A percentile compares a stretch with the other conserved stretches of the same genome.
Evolutionary conservation across 2,329 filamentous ascomycete species (phyloP).

Genomic region (Penicillium glabrum): DNA sequence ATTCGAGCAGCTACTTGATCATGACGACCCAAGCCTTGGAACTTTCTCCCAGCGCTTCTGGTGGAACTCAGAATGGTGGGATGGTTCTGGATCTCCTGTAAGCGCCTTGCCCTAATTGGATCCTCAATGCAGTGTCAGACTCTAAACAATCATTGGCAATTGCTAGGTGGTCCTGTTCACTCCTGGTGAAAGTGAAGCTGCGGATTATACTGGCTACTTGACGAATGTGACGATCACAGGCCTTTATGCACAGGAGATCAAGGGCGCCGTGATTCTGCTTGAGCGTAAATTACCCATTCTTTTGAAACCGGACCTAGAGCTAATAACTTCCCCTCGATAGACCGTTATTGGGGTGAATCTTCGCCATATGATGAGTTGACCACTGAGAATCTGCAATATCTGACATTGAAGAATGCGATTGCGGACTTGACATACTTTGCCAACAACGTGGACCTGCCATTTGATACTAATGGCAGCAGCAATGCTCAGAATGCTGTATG

Average conservation of each 20-base stretch:
- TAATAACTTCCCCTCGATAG: constrained; percentile 23
- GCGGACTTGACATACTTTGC: constrained; percentile 57
- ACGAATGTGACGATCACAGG: constrained; percentile 53
- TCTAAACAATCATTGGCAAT: not conserved
- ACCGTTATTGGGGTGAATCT: constrained; percentile 60
- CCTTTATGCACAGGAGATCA: constrained; percentile 52
- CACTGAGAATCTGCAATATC: constrained; percentile 54
- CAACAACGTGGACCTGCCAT: constrained; percentile 53
- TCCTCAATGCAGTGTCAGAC: not conserved
- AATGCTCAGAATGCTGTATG: constrained; percentile 51
- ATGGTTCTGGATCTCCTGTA: constrained; percentile 56
- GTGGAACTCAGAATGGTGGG: constrained; percentile 54
- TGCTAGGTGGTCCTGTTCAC: constrained; percentile 51
- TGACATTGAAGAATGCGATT: constrained; percentile 56
- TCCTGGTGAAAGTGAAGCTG: constrained; percentile 53
- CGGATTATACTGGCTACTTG: constrained; percentile 51
- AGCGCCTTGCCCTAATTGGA: not conserved
- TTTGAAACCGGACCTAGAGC: not conserved
- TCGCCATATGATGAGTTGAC: constrained; percentile 53
- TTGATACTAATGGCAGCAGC: constrained; percentile 49
- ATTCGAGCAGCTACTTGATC: constrained; percentile 61
- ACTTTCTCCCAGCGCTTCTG: constrained; percentile 58
- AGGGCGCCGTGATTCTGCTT: constrained; percentile 55
- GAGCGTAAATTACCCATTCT: constrained; percentile 47
- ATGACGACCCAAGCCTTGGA: constrained; percentile 55